Evolutionary conservation across 1,284 basidiomycete species (phyloP).

Genomic region (Trichosporon sp.): DNA sequence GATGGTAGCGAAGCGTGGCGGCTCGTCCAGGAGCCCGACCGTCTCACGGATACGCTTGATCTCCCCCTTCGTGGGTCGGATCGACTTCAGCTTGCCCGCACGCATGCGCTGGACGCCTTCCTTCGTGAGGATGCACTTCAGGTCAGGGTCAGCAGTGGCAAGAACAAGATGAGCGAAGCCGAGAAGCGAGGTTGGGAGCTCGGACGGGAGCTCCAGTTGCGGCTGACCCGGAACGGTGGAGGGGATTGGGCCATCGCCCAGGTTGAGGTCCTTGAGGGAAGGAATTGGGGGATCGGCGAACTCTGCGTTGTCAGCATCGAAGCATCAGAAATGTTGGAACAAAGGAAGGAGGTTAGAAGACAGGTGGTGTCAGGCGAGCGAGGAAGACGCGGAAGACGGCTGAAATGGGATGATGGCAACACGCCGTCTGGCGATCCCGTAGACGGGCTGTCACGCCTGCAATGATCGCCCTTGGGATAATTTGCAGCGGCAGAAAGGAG

Average conservation of each 20-base stretch:
- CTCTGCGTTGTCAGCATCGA: constrained; percentile 56
- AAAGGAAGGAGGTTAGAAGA: not conserved
- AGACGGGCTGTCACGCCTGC: too few relatives aligned
- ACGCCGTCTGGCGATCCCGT: too few relatives aligned
- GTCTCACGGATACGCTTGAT: constrained; percentile 38
- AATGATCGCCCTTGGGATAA: too few relatives aligned
- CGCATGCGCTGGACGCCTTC: constrained; percentile 47
- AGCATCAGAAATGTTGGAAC: not conserved
- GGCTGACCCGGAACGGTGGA: constrained; percentile 26
- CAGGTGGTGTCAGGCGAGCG: not conserved
- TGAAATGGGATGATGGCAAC: not conserved
- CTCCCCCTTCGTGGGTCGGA: constrained; percentile 46
- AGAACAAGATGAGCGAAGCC: constrained; percentile 56
- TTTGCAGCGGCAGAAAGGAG: too few relatives aligned
- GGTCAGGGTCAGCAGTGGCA: constrained; percentile 50
- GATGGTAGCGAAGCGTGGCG: constrained; percentile 68
- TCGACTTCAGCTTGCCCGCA: constrained; percentile 43
- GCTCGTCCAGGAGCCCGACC: constrained; percentile 63
- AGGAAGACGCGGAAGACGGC: not conserved
- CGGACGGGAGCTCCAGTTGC: constrained; percentile 31
- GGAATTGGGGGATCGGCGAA: constrained; percentile 69
- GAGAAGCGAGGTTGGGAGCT: constrained; percentile 49
- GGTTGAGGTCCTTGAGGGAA: constrained; percentile 32
- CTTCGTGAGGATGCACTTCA: constrained; percentile 54
- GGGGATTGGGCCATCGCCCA: constrained; percentile 26